phyloP scores from a whole-genome alignment of 2,329 filamentous ascomycete genomes.

The Talaromyces sp. region DNA sequence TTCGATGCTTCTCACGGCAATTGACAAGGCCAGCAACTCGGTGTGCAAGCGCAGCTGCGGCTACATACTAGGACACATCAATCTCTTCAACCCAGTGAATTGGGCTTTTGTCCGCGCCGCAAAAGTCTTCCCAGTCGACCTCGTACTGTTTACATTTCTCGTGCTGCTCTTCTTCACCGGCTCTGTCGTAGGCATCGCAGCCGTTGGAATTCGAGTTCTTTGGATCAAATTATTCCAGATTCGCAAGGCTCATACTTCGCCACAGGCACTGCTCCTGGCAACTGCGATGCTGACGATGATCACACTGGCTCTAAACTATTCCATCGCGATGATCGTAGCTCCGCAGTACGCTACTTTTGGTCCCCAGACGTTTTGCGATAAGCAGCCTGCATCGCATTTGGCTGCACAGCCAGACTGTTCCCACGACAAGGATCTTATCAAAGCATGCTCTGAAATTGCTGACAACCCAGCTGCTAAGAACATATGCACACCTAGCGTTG shows the following conservation, averaged over 20 bases:
- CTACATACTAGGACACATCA: constrained; percentile 81
- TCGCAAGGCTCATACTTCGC: constrained; percentile 79
- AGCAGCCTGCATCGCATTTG: constrained; percentile 53
- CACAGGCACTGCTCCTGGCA: constrained; percentile 84
- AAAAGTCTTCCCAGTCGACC: constrained; percentile 84
- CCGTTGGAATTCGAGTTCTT: constrained; percentile 88
- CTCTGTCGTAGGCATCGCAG: constrained; percentile 79
- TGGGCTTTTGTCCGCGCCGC: constrained; percentile 78
- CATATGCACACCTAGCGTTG: constrained; percentile 85
- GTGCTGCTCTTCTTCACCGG: constrained; percentile 84
- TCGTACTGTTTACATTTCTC: constrained; percentile 78
- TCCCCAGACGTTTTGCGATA: constrained; percentile 88
- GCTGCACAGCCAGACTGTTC: constrained; percentile 71
- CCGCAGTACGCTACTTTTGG: constrained; percentile 94
- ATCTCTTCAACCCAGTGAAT: constrained; percentile 93
- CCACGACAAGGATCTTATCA: constrained; percentile 61
- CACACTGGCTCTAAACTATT: constrained; percentile 86
- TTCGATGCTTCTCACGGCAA: constrained; percentile 90
- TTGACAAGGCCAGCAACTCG: constrained; percentile 96
- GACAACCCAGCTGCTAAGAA: constrained; percentile 65
- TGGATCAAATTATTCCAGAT: constrained; percentile 94
- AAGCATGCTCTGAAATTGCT: constrained; percentile 73
- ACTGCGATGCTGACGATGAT: constrained; percentile 89
- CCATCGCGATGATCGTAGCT: constrained; percentile 86
- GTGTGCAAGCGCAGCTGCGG: constrained; percentile 86